Conservation (phyloP, 2,329 filamentous ascomycete species). For the Graphilbum ipis-grandicollis region DNA sequence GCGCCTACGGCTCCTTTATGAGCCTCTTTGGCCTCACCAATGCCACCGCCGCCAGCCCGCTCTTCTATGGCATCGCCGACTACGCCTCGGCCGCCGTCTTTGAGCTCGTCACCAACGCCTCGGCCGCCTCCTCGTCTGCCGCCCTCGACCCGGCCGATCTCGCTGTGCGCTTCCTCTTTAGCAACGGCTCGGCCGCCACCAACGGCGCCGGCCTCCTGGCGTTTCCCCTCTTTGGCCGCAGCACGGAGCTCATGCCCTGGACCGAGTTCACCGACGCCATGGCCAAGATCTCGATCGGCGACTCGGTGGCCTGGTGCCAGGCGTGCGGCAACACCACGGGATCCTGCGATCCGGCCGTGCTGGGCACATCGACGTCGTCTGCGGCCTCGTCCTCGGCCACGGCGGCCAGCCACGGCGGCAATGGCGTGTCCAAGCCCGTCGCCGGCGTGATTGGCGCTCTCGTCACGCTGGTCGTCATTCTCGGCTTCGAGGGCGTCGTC, state of each 20-base stretch:
- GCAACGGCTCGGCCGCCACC: constrained; percentile 36
- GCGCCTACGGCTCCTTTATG: constrained; percentile 43
- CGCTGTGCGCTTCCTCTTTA: constrained; percentile 42
- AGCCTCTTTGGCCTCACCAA: constrained; percentile 44
- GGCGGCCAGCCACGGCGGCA: constrained; percentile 10
- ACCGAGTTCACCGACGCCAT: constrained; percentile 46
- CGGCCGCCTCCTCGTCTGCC: constrained; percentile 22
- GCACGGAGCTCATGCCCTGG: constrained; percentile 44
- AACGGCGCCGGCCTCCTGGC: constrained; percentile 29
- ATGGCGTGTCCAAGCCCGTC: constrained; percentile 48
- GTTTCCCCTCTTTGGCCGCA: constrained; percentile 44
- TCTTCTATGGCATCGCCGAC: constrained; percentile 66
- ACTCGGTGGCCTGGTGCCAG: constrained; percentile 52
- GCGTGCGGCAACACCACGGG: constrained; percentile 59
- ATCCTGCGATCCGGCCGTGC: constrained; percentile 32
- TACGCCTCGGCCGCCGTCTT: constrained; percentile 72
- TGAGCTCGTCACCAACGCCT: constrained; percentile 47
- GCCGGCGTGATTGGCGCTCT: constrained; percentile 70
- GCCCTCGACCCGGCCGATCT: constrained; percentile 22
- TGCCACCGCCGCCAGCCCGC: constrained; percentile 28
- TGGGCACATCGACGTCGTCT: constrained; percentile 11
- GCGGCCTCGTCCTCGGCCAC: constrained; percentile 7
- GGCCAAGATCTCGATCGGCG: constrained; percentile 47
- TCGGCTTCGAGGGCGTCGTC: constrained; percentile 25
- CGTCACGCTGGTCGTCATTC: constrained; percentile 34